phyloP scores from a whole-genome alignment of 2,329 filamentous ascomycete genomes.

The Cryphonectria japonica region DNA sequence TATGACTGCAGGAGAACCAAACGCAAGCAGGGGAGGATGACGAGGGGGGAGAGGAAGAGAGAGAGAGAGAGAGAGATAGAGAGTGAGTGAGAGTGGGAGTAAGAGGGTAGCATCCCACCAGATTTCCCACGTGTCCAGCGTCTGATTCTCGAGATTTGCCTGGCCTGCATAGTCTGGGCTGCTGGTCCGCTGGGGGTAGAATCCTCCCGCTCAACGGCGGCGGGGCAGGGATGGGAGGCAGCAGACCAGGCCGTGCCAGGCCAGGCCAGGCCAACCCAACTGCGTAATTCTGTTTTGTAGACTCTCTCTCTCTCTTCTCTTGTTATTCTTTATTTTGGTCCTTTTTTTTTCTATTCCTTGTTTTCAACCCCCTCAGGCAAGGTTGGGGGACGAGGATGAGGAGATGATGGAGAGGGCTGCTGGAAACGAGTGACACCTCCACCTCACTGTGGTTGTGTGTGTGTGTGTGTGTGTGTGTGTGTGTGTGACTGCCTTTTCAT shows the following conservation, averaged over 20 bases:
- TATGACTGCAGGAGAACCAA: slow-evolving; percentile 1
- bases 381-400: not conserved
- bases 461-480: not conserved
- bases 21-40: not conserved
- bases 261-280: not conserved
- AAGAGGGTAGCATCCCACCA: slow-evolving; percentile 12
- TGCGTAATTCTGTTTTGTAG: not conserved
- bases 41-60: slow-evolving; percentile 16
- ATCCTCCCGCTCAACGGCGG: slow-evolving; percentile 31
- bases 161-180: slow-evolving; percentile 6
- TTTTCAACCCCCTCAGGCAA: not conserved
- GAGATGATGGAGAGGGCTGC: not conserved
- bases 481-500: not conserved
- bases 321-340: not conserved
- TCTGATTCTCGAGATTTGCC: not conserved
- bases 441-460: not conserved
- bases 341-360: no score
- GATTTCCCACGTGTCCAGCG: slow-evolving; percentile 17
- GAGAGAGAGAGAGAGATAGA: not conserved
- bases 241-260: not conserved
- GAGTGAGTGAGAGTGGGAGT: not conserved
- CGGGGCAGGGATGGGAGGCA: slow-evolving; percentile 25
- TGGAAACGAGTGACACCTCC: not conserved
- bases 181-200: slow-evolving; percentile 22
- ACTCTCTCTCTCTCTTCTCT: not conserved